Conservation (phyloP, 306 rosid species). For the Datisca glomerata region DNA sequence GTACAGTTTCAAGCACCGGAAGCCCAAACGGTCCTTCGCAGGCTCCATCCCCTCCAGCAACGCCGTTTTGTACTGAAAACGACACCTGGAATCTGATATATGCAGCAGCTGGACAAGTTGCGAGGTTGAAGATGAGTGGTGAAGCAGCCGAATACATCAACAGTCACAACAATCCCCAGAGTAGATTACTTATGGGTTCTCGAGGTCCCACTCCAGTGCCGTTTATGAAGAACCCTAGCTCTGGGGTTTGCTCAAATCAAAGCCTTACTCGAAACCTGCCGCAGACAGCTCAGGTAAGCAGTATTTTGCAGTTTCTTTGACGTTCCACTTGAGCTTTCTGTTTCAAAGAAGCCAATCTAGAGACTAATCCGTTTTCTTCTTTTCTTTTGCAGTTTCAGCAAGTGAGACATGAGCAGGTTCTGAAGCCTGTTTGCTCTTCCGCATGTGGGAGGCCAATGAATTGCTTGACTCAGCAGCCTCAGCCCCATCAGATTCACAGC, state of each 20-base stretch:
- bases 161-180: conserved; percentile 2
- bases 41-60: conserved; percentile 39
- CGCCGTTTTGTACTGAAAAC: conserved; percentile 33
- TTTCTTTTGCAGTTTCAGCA: conserved; percentile 18
- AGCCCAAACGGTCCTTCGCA: conserved; percentile 4
- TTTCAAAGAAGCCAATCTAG: no score
- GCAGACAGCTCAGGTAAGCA: conserved; percentile 18
- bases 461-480: conserved; percentile 34
- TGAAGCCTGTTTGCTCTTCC: conserved; percentile 24
- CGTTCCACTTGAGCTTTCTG: neutral
- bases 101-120: conserved; percentile 58
- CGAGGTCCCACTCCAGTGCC: conserved; percentile 5
- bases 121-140: conserved; percentile 36
- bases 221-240: conserved; percentile 3
- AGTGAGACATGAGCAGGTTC: conserved; percentile 16
- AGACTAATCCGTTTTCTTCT: neutral
- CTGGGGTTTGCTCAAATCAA: conserved; percentile 19
- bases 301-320: neutral
- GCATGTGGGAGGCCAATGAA: conserved; percentile 27
- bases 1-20: neutral
- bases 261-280: conserved; percentile 12
- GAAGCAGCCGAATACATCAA: conserved; percentile 10
- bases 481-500: conserved; percentile 25
- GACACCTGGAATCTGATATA: conserved; percentile 54
- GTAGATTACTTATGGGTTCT: conserved; percentile 20